Percentiles rank a stretch among this genome's conserved stretches.
Evolutionary conservation across 2,329 filamentous ascomycete genomes (phyloP).

Genomic region (Amylocarpus encephaloides): DNA sequence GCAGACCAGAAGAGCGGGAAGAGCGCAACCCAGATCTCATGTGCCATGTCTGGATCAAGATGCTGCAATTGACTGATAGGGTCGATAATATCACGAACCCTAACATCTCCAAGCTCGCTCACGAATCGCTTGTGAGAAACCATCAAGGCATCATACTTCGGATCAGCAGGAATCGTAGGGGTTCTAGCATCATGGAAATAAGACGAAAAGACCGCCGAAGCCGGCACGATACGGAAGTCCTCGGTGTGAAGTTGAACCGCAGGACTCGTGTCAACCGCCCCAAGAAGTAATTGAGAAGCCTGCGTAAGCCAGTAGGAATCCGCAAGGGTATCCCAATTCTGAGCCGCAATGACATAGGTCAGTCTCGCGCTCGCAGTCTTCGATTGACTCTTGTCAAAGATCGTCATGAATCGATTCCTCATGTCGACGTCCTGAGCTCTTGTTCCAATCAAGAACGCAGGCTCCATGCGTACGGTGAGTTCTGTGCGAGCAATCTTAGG

Average conservation of each 20-base stretch:
- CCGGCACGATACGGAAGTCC: constrained; percentile 73
- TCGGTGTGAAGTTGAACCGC: constrained; percentile 71
- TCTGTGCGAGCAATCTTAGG: constrained; percentile 92
- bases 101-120: constrained; percentile 75
- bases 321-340: constrained; percentile 93
- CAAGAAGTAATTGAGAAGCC: constrained; percentile 86
- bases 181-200: constrained; percentile 64
- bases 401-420: constrained; percentile 92
- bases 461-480: constrained; percentile 93
- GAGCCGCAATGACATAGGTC: constrained; percentile 79
- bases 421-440: constrained; percentile 91
- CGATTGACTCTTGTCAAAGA: constrained; percentile 93
- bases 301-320: constrained; percentile 98
- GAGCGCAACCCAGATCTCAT: constrained; percentile 82
- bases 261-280: constrained; percentile 81
- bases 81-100: constrained; percentile 81
- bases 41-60: constrained; percentile 71
- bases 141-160: constrained; percentile 75
- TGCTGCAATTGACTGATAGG: constrained; percentile 91
- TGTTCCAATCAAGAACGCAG: constrained; percentile 94
- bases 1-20: constrained; percentile 95
- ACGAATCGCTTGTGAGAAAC: constrained; percentile 76
- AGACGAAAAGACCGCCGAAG: constrained; percentile 65
- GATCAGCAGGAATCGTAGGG: constrained; percentile 68
- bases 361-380: constrained; percentile 84